Conservation (phyloP, 1,284 basidiomycete genomes). For the Trametes versicolor region DNA sequence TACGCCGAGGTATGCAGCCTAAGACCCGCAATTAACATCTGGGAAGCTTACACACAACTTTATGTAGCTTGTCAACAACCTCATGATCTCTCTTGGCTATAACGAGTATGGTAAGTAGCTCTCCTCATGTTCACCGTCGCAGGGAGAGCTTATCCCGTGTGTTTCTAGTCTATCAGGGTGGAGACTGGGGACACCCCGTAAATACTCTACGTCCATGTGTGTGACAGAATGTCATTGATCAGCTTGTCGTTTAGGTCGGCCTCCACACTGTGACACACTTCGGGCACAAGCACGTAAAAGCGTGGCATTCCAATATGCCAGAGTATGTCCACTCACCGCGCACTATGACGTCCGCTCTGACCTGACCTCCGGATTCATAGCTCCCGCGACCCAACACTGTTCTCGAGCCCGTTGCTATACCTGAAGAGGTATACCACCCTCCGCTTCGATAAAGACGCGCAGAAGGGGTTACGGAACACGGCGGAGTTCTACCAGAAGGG, state of each 20-base stretch:
- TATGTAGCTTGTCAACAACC: slow-evolving; percentile 45
- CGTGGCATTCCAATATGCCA: slow-evolving; percentile 42
- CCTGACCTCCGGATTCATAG: slow-evolving; percentile 5
- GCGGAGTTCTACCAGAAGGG: slow-evolving; percentile 45
- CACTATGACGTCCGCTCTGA: not conserved
- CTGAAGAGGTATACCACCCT: slow-evolving; percentile 14
- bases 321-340: slow-evolving; percentile 26
- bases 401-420: slow-evolving; percentile 16
- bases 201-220: not conserved
- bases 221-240: not conserved
- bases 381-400: not conserved
- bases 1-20: slow-evolving; percentile 40
- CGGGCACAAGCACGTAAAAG: slow-evolving; percentile 46
- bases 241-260: slow-evolving; percentile 42
- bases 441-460: slow-evolving; percentile 34
- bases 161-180: slow-evolving; percentile 48
- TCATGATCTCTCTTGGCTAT: slow-evolving; percentile 42
- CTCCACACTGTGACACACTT: slow-evolving; percentile 42
- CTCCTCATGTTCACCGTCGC: no score
- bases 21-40: no score
- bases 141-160: not conserved
- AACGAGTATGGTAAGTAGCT: slow-evolving; percentile 39
- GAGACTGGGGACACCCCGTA: slow-evolving; percentile 55
- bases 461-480: slow-evolving; percentile 44
- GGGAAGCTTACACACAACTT: not conserved